These are phyloP conservation scores for Bipolaris cookei DNA, from an alignment of 2,329 filamentous ascomycete species.

Conservation along the genomic window DNA sequence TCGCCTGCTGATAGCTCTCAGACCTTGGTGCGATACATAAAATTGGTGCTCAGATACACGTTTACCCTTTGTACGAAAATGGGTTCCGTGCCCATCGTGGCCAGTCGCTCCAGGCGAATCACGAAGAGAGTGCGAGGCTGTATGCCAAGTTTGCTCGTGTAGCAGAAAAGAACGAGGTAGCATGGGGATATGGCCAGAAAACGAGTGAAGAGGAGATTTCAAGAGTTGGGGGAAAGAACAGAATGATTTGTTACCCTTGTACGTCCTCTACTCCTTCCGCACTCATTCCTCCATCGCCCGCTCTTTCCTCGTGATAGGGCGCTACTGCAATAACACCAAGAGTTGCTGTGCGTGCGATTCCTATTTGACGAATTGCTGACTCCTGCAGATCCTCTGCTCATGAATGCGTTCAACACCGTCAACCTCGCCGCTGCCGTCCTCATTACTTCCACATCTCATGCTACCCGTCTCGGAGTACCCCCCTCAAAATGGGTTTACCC, in stretches of 20 bases:
- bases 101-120: constrained; percentile 63
- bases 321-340: not conserved
- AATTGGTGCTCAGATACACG: constrained; percentile 68
- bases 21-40: constrained; percentile 63
- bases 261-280: constrained; percentile 29
- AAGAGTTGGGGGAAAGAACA: constrained; percentile 62
- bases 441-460: constrained; percentile 64
- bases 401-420: constrained; percentile 75
- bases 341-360: not conserved
- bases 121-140: constrained; percentile 63
- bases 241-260: constrained; percentile 74
- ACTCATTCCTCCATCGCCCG: not conserved
- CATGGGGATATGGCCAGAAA: constrained; percentile 64
- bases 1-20: constrained; percentile 39
- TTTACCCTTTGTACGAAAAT: constrained; percentile 73
- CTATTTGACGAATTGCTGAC: not conserved
- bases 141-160: constrained; percentile 68
- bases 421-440: constrained; percentile 68
- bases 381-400: constrained; percentile 65
- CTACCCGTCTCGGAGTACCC: constrained; percentile 61
- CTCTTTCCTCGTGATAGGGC: not conserved
- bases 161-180: constrained; percentile 59
- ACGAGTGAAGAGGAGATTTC: constrained; percentile 61
- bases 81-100: constrained; percentile 63
- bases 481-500: constrained; percentile 67